Percentiles rank a stretch among this genome's conserved stretches.
These are phyloP conservation scores for Plectranthus barbatus DNA, from an alignment of 257 asterid species.

Conservation along the genomic window DNA sequence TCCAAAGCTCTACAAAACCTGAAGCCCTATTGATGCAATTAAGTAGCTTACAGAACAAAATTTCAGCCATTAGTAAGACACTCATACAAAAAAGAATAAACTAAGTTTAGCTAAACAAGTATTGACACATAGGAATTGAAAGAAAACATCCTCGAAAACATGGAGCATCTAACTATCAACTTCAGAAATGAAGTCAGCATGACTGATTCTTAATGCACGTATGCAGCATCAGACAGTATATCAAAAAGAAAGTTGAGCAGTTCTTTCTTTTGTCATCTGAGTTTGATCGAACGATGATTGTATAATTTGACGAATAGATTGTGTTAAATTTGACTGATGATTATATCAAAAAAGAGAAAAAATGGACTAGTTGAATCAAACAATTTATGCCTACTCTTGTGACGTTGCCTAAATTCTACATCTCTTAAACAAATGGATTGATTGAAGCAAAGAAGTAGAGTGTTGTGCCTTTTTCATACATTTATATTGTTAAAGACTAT, in stretches of 20 bases:
- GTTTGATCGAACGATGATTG: neutral
- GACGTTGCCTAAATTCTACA: too few relatives aligned
- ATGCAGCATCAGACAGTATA: neutral
- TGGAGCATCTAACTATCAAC: neutral
- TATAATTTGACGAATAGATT: neutral
- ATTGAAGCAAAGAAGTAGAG: too few relatives aligned
- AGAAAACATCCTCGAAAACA: neutral
- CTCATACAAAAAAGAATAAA: neutral
- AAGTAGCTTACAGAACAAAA: constrained; percentile 53
- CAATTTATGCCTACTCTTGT: too few relatives aligned
- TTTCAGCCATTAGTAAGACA: constrained; percentile 19
- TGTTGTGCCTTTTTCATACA: too few relatives aligned
- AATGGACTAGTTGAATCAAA: neutral
- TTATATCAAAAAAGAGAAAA: too few relatives aligned
- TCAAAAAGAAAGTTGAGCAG: neutral
- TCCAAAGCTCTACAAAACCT: constrained; percentile 82
- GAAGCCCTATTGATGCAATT: constrained; percentile 95
- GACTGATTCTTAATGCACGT: neutral
- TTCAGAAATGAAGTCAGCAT: neutral
- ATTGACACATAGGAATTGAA: neutral
- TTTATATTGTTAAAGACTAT: too few relatives aligned
- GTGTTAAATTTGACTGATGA: neutral
- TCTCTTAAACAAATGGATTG: too few relatives aligned
- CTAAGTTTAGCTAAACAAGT: neutral
- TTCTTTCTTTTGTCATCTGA: neutral